phyloP scores from a whole-genome alignment of 1,284 basidiomycete genomes.

The Moesziomyces sp. region DNA sequence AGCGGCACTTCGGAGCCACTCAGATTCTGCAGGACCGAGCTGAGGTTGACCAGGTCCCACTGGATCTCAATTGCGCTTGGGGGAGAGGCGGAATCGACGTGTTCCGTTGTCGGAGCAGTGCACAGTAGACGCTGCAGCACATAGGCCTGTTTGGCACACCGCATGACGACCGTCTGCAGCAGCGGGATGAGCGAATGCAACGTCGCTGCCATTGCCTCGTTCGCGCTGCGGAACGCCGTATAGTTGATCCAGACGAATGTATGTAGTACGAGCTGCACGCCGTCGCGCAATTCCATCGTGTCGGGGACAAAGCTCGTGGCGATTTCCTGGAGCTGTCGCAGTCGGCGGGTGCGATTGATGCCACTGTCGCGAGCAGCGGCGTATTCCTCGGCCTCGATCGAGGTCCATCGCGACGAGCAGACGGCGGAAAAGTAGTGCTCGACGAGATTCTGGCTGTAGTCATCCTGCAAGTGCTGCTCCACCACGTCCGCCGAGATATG shows the following conservation, averaged over 20 bases:
- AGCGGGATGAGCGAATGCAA: conserved; percentile 24
- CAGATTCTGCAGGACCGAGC: conserved; percentile 10
- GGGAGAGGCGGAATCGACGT: no score
- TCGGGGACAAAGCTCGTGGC: conserved; percentile 11
- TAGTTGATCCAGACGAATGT: conserved; percentile 37
- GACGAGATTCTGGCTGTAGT: neutral
- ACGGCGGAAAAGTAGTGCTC: conserved; percentile 1
- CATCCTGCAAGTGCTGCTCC: conserved; percentile 8
- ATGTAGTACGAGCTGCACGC: conserved; percentile 25
- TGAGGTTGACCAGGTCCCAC: conserved; percentile 18
- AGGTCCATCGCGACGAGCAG: conserved; percentile 5
- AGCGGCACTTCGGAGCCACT: conserved; percentile 13
- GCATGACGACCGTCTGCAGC: conserved; percentile 21
- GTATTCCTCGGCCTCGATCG: conserved; percentile 25
- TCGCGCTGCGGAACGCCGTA: conserved; percentile 7
- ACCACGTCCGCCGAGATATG: conserved; percentile 3
- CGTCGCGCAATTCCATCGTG: conserved; percentile 22
- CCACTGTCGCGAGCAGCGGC: neutral
- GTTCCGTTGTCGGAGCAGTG: no score
- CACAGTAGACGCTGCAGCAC: neutral
- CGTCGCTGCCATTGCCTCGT: conserved; percentile 1
- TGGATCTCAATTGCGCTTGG: neutral
- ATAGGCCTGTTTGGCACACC: conserved; percentile 5
- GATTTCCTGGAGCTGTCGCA: conserved; percentile 1
- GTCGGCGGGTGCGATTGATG: neutral